phyloP scores from a whole-genome alignment of 768 basidiomycete genomes.

The Phanerochaete sordida region DNA sequence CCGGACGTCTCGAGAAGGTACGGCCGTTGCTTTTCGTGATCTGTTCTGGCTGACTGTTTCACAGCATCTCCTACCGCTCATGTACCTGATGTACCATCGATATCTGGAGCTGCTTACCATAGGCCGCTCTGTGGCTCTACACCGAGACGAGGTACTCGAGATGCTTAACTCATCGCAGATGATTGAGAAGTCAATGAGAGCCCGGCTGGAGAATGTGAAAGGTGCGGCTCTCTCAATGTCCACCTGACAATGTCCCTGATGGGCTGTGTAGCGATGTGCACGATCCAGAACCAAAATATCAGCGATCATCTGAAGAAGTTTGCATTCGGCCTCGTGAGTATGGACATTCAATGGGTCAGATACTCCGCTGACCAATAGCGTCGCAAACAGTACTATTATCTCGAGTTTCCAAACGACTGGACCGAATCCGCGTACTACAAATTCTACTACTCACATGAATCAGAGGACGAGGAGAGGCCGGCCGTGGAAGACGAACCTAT shows the following conservation, averaged over 20 bases:
- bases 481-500: background rate
- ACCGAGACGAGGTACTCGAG: background rate
- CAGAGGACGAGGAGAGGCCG: background rate
- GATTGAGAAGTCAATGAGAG: background rate
- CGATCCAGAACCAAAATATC: slow-evolving; percentile 3
- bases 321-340: slow-evolving; percentile 10
- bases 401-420: background rate
- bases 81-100: slow-evolving; percentile 6
- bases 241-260: no score
- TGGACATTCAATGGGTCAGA: background rate
- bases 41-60: background rate
- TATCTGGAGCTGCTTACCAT: background rate
- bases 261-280: slow-evolving; percentile 4
- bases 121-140: background rate
- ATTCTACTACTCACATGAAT: background rate
- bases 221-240: background rate
- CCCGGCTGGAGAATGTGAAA: background rate
- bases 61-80: slow-evolving; percentile 4
- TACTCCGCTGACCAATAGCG: background rate
- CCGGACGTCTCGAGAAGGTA: slow-evolving; percentile 13
- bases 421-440: background rate
- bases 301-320: slow-evolving; percentile 3
- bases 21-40: background rate
- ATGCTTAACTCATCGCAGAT: background rate
- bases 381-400: slow-evolving; percentile 1